Percentiles rank a stretch among this genome's conserved stretches.
These are phyloP conservation scores for Suaeda aralocaspica DNA, from an alignment of 148 eudicot genomes.

Conservation along the genomic window DNA sequence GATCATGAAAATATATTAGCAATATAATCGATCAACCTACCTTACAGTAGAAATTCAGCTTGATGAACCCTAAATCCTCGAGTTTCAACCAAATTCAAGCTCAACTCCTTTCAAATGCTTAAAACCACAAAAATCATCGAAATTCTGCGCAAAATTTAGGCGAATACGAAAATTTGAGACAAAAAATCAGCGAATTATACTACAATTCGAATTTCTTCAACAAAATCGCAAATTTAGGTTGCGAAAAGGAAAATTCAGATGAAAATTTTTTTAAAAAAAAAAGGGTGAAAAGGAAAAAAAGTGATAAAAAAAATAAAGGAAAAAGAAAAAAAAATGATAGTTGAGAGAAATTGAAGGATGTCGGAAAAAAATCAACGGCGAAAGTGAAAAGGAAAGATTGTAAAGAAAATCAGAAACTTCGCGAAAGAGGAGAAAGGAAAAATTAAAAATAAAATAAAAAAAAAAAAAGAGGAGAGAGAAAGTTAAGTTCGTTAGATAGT, in stretches of 20 bases:
- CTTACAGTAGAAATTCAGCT: neutral
- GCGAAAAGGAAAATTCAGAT: neutral
- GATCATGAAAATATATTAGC: neutral
- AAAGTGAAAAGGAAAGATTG: neutral
- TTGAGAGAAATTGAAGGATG: neutral
- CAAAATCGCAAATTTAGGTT: neutral
- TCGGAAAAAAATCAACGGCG: neutral
- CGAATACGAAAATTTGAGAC: neutral
- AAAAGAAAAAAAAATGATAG: neutral
- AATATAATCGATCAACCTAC: neutral
- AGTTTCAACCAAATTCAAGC: neutral
- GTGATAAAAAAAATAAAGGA: neutral
- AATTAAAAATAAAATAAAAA: neutral
- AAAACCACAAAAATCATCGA: too few species aligned
- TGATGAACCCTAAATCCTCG: neutral
- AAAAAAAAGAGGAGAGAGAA: slow-evolving; percentile 5
- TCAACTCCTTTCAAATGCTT: neutral
- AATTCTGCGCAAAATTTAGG: neutral
- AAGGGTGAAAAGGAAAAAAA: neutral
- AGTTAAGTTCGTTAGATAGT: slow-evolving; percentile 14
- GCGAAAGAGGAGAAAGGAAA: neutral
- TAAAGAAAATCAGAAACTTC: slow-evolving; percentile 22
- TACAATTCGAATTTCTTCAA: neutral
- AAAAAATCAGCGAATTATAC: neutral
- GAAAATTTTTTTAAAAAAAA: neutral